Conservation (phyloP, 768 basidiomycete species). For the Lactarius quietus region DNA sequence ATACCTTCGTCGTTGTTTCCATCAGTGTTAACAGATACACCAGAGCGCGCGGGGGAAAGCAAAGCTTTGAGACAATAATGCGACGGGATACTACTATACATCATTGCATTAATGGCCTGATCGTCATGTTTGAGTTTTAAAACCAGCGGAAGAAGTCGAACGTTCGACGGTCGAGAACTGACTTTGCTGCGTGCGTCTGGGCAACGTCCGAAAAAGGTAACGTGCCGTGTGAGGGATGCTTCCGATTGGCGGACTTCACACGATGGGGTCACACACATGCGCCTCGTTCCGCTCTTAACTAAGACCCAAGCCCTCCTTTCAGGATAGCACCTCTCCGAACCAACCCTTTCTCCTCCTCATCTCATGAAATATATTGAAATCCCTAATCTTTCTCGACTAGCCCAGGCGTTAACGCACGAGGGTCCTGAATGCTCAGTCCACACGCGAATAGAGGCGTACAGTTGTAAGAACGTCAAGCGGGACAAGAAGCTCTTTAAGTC, state of each 20-base stretch:
- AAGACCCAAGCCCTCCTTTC: conserved; percentile 1
- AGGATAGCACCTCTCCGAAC: not conserved
- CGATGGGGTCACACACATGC: not conserved
- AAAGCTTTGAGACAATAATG: conserved; percentile 6
- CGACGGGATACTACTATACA: not conserved
- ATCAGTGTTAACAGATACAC: not conserved
- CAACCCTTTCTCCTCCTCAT: not conserved
- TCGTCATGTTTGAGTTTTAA: not conserved
- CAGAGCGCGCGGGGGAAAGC: conserved; percentile 23
- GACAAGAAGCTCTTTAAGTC: conserved; percentile 96
- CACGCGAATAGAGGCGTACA: conserved; percentile 94
- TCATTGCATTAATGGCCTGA: not conserved
- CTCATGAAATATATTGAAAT: conserved; percentile 92
- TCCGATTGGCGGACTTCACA: not conserved
- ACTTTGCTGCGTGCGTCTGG: not conserved
- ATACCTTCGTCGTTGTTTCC: not conserved
- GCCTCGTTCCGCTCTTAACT: not conserved
- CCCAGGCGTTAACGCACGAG: conserved; percentile 77
- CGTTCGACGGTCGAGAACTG: too few relatives aligned
- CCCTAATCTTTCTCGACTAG: conserved; percentile 73
- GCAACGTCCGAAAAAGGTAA: not conserved
- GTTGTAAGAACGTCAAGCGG: conserved; percentile 94
- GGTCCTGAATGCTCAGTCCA: conserved; percentile 86
- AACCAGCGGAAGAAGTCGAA: not conserved
- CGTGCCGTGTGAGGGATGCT: not conserved